Evolutionary conservation across 1,284 basidiomycete genomes (phyloP).

Genomic region (Ganoderma sinense): DNA sequence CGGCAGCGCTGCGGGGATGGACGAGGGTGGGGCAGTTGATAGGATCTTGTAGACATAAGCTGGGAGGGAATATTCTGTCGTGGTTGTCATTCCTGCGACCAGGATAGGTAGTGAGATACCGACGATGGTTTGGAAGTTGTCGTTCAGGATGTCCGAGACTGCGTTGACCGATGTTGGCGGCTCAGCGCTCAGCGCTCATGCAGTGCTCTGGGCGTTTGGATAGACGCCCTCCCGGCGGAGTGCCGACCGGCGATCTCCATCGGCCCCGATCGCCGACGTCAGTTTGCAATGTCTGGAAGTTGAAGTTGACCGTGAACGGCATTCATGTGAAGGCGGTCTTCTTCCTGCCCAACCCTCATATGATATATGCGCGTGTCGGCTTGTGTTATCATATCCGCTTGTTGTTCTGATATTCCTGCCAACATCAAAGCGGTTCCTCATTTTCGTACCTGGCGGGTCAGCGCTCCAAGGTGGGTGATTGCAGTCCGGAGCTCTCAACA

Average conservation of each 20-base stretch:
- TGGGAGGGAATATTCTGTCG: slow-evolving; percentile 35
- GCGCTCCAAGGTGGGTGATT: background rate
- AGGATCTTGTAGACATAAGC: slow-evolving; percentile 62
- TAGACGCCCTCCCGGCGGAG: no score
- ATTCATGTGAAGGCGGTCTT: no score
- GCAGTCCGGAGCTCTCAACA: background rate
- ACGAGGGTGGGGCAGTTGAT: slow-evolving; percentile 45
- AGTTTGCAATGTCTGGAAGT: no score
- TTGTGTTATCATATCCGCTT: background rate
- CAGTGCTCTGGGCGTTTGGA: no score
- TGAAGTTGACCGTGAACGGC: no score
- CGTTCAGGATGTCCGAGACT: background rate
- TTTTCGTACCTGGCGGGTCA: background rate
- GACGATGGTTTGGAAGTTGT: background rate
- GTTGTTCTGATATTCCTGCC: background rate
- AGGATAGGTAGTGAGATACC: background rate
- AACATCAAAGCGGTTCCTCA: background rate
- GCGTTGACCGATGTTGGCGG: no score
- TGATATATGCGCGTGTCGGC: background rate
- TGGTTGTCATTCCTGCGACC: background rate
- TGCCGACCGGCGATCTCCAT: no score
- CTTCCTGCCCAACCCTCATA: background rate
- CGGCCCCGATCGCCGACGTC: no score
- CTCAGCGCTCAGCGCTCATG: no score
- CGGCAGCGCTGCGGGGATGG: slow-evolving; percentile 42